Percentiles rank a stretch among this genome's conserved stretches.
Conservation (phyloP, 1,284 basidiomycete genomes). For the Peniophora sp. region DNA sequence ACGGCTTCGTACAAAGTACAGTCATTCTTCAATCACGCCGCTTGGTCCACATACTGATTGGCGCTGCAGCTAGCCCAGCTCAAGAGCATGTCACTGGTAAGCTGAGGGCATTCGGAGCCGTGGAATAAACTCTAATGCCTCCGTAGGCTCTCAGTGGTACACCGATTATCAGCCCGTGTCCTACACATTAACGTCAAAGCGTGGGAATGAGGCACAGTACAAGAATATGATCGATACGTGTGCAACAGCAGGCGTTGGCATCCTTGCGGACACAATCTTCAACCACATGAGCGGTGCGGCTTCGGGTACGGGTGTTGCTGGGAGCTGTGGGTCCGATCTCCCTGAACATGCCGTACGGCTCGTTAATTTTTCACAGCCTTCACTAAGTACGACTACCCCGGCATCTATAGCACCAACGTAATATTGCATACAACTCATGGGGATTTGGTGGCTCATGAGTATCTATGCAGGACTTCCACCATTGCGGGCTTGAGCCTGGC, state of each 20-base stretch:
- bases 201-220: conserved; percentile 45
- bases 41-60: not conserved
- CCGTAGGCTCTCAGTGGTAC: conserved; percentile 28
- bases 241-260: conserved; percentile 50
- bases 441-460: not conserved
- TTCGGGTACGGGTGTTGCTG: conserved; percentile 42
- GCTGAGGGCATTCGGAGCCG: not conserved
- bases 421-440: not conserved
- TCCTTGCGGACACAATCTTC: conserved; percentile 58
- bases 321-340: conserved; percentile 14
- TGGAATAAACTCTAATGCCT: not conserved
- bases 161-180: conserved; percentile 45
- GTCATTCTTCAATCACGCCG: not conserved
- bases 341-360: not conserved
- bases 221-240: conserved; percentile 50
- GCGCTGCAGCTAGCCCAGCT: not conserved
- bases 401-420: conserved; percentile 35
- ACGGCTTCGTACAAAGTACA: not conserved
- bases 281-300: conserved; percentile 56
- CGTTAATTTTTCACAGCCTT: conserved; percentile 22
- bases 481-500: conserved; percentile 46
- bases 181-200: conserved; percentile 51
- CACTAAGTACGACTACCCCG: conserved; percentile 53
- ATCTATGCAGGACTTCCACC: conserved; percentile 48
- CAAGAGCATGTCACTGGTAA: conserved; percentile 19